Evolutionary conservation across 768 basidiomycete species (phyloP).

Genomic region (Cyathus striatus): DNA sequence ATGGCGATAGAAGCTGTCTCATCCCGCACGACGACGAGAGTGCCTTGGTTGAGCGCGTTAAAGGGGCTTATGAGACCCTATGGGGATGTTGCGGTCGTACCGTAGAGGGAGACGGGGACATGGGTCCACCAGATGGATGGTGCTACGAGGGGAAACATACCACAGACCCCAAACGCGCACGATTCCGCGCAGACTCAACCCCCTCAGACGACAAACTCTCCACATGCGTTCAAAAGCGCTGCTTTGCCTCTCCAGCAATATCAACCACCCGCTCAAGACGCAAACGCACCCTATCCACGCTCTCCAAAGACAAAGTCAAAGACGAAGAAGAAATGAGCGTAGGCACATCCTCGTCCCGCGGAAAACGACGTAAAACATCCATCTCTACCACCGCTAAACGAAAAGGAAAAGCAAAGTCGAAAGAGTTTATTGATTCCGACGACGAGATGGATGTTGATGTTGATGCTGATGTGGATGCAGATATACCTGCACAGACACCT

Average conservation of each 20-base stretch:
- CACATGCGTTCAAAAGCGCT: conserved; percentile 53
- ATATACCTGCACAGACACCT: too few relatives aligned
- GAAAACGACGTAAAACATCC: background rate
- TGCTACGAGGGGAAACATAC: conserved; percentile 84
- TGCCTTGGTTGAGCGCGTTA: conserved; percentile 62
- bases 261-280: background rate
- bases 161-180: conserved; percentile 67
- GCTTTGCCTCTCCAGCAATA: conserved; percentile 21
- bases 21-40: conserved; percentile 81
- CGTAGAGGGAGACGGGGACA: conserved; percentile 72
- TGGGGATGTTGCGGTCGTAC: conserved; percentile 74
- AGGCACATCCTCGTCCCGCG: background rate
- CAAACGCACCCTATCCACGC: background rate
- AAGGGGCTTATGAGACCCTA: conserved; percentile 41
- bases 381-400: background rate
- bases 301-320: conserved; percentile 3
- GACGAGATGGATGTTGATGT: too few relatives aligned
- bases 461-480: too few relatives aligned
- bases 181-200: conserved; percentile 76
- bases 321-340: conserved; percentile 3
- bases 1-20: conserved; percentile 63
- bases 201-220: conserved; percentile 60
- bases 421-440: conserved; percentile 5
- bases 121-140: conserved; percentile 84
- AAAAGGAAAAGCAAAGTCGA: background rate